These are phyloP conservation scores for Pascua guehoae DNA, from an alignment of 1,284 basidiomycete genomes.

Conservation along the genomic window DNA sequence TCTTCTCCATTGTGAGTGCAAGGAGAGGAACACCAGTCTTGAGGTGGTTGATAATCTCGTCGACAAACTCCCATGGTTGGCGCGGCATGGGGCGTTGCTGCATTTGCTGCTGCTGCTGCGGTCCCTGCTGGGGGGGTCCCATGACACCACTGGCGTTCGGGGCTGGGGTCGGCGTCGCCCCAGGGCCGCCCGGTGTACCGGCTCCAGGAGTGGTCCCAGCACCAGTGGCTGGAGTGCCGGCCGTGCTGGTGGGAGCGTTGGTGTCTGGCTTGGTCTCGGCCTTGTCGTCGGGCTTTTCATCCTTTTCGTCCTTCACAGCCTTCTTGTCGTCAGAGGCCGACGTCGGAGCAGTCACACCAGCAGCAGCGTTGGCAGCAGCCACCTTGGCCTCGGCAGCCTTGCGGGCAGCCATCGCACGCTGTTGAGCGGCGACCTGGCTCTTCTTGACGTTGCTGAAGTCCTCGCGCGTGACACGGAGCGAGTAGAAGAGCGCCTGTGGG, in stretches of 20 bases:
- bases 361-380: constrained; percentile 43
- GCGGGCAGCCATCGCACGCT: constrained; percentile 14
- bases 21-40: constrained; percentile 96
- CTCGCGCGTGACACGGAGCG: constrained; percentile 84
- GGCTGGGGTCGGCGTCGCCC: constrained; percentile 38
- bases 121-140: constrained; percentile 36
- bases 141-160: constrained; percentile 28
- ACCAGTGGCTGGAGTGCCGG: constrained; percentile 14
- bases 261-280: constrained; percentile 12
- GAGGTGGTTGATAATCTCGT: constrained; percentile 89
- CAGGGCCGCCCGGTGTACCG: constrained; percentile 22
- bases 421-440: constrained; percentile 25
- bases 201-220: constrained; percentile 16
- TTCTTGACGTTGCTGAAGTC: constrained; percentile 62
- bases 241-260: constrained; percentile 15
- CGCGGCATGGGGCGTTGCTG: constrained; percentile 48
- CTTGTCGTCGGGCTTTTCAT: constrained; percentile 20
- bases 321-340: constrained; percentile 38
- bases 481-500: constrained; percentile 97
- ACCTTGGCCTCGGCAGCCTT: constrained; percentile 37
- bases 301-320: constrained; percentile 25
- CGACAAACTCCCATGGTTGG: constrained; percentile 85
- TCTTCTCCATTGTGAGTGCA: constrained; percentile 91
- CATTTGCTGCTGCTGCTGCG: constrained; percentile 28
- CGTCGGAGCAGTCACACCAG: constrained; percentile 42